Evolutionary conservation across 129 eudicot genomes (phyloP), one percentile per base, ranked within the genome.

Genomic region (Lonicera japonica): DNA sequence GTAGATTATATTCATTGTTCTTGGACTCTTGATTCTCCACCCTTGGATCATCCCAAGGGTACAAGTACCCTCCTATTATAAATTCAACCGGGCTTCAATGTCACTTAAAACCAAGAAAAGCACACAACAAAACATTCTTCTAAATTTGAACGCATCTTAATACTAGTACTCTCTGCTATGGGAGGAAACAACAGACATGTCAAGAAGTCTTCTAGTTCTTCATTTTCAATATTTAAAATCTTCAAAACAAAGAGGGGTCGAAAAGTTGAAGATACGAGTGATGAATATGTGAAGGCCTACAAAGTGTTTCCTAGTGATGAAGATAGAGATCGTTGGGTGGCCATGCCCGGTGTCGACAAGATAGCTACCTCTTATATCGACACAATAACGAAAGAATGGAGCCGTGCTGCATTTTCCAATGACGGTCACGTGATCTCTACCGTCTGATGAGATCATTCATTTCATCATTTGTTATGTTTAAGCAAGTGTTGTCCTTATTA

Each of bases 221-320:
- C 48, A 0, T 72, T 72, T 58, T 73, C 79, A 8, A 23, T 81
- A 0, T 69, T 76, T 51, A 43, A 55, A 16, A 15, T 76, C 14
- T 77, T 81, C 61, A 81, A 71, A 38, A 13, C 65, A 10, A 66
- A 60, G 45, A 73, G 50, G 58, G 0, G 38, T 29, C 73, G 41
- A 48, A 63, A 38, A 41, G 74, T 24, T 8, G 66, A 69, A 19
- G 64, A 40, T 5, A 12, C 11, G 5, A 29, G 36, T 8, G 70
- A 70, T 40, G 70, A 77, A 7, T 46, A 25, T 12, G 56, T 73
- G 50, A 73, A 73, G 40, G 72, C 75, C 25, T 78, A 58, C 67
- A 68, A 63, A 34, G 83, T 82, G 39, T 82, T 46, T 18, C 75
- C 73, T 2, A 82, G 83, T 39, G 87, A 81, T 25, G 80, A 81